Base-by-base conservation (phyloP, 2,329 filamentous ascomycete genomes). In the Exophiala sp. region DNA sequence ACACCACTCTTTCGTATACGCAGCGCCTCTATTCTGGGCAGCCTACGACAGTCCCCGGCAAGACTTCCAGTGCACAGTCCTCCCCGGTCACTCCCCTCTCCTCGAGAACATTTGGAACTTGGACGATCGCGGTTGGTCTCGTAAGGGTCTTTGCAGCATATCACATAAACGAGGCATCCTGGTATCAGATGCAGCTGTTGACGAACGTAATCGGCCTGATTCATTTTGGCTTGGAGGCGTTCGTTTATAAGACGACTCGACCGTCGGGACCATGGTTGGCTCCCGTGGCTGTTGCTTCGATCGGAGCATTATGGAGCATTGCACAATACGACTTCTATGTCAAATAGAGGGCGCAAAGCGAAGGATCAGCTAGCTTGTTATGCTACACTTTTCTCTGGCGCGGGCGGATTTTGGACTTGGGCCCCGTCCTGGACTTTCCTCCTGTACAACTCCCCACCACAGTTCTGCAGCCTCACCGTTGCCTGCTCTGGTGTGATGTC, bases 401-500 rank as follows among this genome's bases (percentile, higher is more conserved):
- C 48, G 21, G 53, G 53, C 21, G 53, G 49, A 24, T 48, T 46
- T 21, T 48, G 24, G 19, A 50, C 47, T 32, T 51, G 37, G 19
- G 56, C 50, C 43, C 50, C 52, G 22, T 43, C 44, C 19, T 54
- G 27, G 41, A 82, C 60, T 58, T 72, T 77, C 65, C 84, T 88
- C 58, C 93, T 80, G 65, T 98, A 97, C 56, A 98, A 71, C 65
- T 88, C 81, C 13, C 89, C 89, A 2, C 82, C 86, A 57, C 88
- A 90, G 50, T 77, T 75, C 58, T 86, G 80, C 52, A 98, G 72
- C 43, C 82, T 81, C 21, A 81, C 82, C 11, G 93, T 86, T 1
- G 93, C 93, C 70, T 97, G 93, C 70, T 98, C 93, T 0, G 93
- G 91, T 0, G 93, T 98, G 62, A 98, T 97, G 66, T 98, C 93